Evolutionary conservation across 2,329 filamentous ascomycete genomes (phyloP), one percentile per base, ranked within the genome.

Genomic region (Fusarium nygamai): DNA sequence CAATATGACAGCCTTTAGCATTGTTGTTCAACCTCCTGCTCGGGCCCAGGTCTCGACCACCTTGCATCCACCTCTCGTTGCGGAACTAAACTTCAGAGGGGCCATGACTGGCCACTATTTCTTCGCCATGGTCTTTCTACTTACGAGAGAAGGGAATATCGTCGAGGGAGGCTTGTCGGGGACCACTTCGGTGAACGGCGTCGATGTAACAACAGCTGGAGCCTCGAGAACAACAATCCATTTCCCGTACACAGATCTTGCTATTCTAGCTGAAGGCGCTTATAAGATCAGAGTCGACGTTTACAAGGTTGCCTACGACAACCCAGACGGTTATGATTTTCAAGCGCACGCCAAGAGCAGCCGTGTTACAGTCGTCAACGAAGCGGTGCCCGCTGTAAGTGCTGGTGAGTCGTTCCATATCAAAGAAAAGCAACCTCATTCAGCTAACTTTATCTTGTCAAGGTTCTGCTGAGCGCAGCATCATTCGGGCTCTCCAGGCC

Each of bases 211-310:
- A n/a, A 46, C 48, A 5, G 27, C 60, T 29, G 36, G 68, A 16
- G 57, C 68, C 8, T 59, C 72, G 1, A 60, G 58, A 8, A 64
- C 61, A 6, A 69, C 71, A 2, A 61, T 78, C 8, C 62, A 74
- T 11, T 82, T 80, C 53, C 62, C 74, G 9, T 82, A 81, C 39
- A 13, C 67, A 6, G 65, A 80, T 33, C 71, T 82, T 31, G 61
- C 65, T 6, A 75, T 82, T n/a, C 27, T 44, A 1, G 34, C 44
- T 9, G 60, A 67, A 4, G 81, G 81, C 1, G 56, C 46, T 10
- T 82, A 77, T 51, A 73, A 50, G 6, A 71, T 82, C 44, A 77
- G 77, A 22, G 47, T 82, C 11, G 80, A 82, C 38, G 41, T 80
- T 3, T 81, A 81, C 62, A 72, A 74, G 43, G 73, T 75, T 33